Conservation (phyloP, 2,329 filamentous ascomycete genomes). For the Aureobasidium sp. region DNA sequence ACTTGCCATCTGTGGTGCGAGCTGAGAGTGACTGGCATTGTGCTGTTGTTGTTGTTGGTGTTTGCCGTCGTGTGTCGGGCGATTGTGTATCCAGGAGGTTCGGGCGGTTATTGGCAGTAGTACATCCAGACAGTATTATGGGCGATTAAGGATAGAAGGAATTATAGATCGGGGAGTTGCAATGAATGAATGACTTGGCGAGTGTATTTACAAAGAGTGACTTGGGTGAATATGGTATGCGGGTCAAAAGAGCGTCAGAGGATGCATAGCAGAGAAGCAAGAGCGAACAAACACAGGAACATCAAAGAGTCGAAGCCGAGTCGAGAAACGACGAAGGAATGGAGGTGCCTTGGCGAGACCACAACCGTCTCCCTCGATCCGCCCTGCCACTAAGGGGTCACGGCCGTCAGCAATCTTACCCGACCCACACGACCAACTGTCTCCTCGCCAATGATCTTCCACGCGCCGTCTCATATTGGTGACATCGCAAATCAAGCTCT, state of each 20-base stretch:
- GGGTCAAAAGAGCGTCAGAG: conserved; percentile 3
- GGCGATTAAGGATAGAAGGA: not conserved
- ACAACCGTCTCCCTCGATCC: not conserved
- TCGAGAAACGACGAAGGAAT: not conserved
- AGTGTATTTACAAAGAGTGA: conserved; percentile 19
- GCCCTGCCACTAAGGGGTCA: not conserved
- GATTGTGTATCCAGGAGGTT: conserved; percentile 11
- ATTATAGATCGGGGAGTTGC: not conserved
- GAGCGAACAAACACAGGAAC: not conserved
- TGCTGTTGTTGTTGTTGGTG: not conserved
- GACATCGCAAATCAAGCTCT: not conserved
- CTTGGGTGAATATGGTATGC: conserved; percentile 14
- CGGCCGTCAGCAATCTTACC: not conserved
- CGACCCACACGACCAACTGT: not conserved
- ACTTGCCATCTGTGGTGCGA: conserved; percentile 9
- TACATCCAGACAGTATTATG: conserved; percentile 1
- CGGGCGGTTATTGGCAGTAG: conserved; percentile 11
- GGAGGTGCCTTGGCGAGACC: not conserved
- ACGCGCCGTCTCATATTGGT: not conserved
- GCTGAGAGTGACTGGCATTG: not conserved
- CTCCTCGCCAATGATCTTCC: not conserved
- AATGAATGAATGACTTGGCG: not conserved
- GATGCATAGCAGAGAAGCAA: not conserved
- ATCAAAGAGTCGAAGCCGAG: not conserved
- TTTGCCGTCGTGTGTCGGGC: not conserved